These are phyloP conservation scores for Saccharomyces hybrid DNA, from an alignment of 1,139 yeast species.

Conservation along the genomic window DNA sequence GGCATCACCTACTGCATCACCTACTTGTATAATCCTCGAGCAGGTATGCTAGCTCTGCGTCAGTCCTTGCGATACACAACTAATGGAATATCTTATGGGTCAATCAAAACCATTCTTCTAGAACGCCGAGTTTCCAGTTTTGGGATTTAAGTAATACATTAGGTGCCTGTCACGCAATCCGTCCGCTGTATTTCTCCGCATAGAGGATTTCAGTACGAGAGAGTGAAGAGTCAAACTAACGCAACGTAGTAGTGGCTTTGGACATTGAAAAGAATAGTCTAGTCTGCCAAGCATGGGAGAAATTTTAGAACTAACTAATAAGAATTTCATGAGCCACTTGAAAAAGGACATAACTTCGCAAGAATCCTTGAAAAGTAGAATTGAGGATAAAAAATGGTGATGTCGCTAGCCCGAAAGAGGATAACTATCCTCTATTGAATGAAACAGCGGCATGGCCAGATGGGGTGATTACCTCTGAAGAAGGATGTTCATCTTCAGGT, in stretches of 20 bases:
- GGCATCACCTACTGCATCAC: not conserved
- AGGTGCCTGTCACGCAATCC: not conserved
- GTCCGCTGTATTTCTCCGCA: not conserved
- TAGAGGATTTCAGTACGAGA: not conserved
- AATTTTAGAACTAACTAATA: not conserved
- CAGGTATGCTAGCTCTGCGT: not conserved
- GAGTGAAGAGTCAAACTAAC: not conserved
- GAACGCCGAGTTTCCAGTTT: not conserved
- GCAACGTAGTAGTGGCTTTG: not conserved
- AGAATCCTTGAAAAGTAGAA: not conserved
- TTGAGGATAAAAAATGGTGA: not conserved
- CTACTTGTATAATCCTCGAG: not conserved
- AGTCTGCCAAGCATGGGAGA: not conserved
- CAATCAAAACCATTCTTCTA: not conserved
- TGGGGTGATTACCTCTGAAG: not conserved
- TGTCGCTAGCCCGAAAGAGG: not conserved
- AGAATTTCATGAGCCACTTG: not conserved
- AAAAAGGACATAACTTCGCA: not conserved
- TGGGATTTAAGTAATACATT: not conserved
- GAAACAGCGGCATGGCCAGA: not conserved
- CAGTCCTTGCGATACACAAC: not conserved
- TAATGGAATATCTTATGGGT: not conserved
- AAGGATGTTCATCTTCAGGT: not conserved
- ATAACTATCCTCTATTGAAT: not conserved
- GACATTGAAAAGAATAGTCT: not conserved